Evolutionary conservation across 176 grass and related monocot species (phyloP), one percentile per base, ranked within the genome.

Genomic region (Aechmea fasciata): DNA sequence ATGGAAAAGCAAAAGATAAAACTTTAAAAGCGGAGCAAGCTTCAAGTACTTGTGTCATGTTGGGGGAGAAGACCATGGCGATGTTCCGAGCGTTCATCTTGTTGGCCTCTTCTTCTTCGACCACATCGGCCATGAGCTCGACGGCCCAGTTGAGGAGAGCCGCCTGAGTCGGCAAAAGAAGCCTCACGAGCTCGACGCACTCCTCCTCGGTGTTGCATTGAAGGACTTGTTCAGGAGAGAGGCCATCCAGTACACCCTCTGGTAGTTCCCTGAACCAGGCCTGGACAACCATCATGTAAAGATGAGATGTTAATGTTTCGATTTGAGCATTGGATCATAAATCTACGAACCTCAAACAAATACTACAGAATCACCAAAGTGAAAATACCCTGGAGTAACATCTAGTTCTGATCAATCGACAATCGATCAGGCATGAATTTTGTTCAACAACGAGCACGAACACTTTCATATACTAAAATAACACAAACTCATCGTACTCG

Each of bases 51-150:
- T 97, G 89, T n/a, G 93, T 92, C 93, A 92, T 90, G 77, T 97
- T 97, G 52, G 93, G 93, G 49, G 93, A 76, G 64, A 97, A 97
- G 48, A 92, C 89, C 93, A 97, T 92, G 5, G 93, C 86, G 29
- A 97, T 92, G 64, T 97, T 97, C 68, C 93, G 85, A 28, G 89
- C 89, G 71, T 97, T 97, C 93, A 90, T 97, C 79, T 97, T 97
- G 81, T 90, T 97, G 57, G 76, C 48, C 33, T 92, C 86, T 75
- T 96, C 92, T 49, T 90, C 93, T 70, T 97, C 79, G 3, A 97
- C 89, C 2, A 97, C 89, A 11, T 97, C 89, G 51, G 89, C 80
- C 93, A 92, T 97, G 25, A 97, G 81, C 18, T 90, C 93, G 51
- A 96, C 76, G 50, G 86, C 79, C 93, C 93, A 96, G 66, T 79